Percentiles rank a stretch among this genome's conserved stretches.
Evolutionary conservation across 164 flowering plant genomes (phyloP).

Genomic region (Dillenia suffruticosa): DNA sequence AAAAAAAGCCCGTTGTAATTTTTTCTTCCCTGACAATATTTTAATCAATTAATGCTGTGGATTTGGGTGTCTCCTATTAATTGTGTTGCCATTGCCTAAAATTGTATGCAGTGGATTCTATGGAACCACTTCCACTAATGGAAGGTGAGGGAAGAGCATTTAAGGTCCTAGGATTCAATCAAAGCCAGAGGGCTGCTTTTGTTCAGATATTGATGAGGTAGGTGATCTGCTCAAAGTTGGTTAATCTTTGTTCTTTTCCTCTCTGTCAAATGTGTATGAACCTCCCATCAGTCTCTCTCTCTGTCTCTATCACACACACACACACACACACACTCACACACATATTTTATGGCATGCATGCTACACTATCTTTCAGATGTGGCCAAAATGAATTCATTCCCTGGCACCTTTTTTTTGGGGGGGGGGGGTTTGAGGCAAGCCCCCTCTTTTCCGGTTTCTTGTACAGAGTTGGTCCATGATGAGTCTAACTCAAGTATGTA

Average conservation of each 20-base stretch:
- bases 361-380: too few species aligned
- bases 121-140: slow-evolving; percentile 78
- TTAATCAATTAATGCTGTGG: too few species aligned
- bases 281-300: slow-evolving; percentile 1
- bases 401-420: too few species aligned
- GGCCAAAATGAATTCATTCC: too few species aligned
- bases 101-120: slow-evolving; percentile 42
- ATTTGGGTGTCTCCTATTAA: too few species aligned
- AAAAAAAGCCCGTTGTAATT: slow-evolving; percentile 69
- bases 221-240: not conserved
- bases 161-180: slow-evolving; percentile 87
- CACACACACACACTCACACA: too few species aligned
- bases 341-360: not conserved
- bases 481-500: not conserved
- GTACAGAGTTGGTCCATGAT: too few species aligned
- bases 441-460: too few species aligned
- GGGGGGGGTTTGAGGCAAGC: too few species aligned
- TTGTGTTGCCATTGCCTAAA: not conserved
- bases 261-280: not conserved
- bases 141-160: slow-evolving; percentile 97
- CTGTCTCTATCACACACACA: too few species aligned
- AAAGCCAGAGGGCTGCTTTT: slow-evolving; percentile 84
- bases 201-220: slow-evolving; percentile 96
- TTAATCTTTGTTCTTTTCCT: not conserved
- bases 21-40: not conserved